phyloP scores from a whole-genome alignment of 768 basidiomycete genomes.

The Exidia glandulosa region DNA sequence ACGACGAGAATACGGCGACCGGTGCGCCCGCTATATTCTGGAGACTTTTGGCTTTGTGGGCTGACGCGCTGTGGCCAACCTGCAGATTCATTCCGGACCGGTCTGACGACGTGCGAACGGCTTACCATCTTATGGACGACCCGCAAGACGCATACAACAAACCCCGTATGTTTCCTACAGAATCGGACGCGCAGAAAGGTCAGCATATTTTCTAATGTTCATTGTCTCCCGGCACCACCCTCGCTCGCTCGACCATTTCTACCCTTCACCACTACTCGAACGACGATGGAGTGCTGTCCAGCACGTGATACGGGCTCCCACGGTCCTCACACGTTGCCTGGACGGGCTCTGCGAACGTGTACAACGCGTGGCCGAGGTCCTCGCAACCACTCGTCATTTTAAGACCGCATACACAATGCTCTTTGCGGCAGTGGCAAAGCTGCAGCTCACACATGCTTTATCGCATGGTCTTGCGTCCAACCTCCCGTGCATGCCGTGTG shows the following conservation, averaged over 20 bases:
- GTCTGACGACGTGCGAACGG: constrained; percentile 49
- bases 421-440: too few relatives aligned
- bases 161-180: constrained; percentile 50
- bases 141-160: constrained; percentile 49
- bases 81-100: constrained; percentile 55
- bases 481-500: too few relatives aligned
- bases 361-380: too few relatives aligned
- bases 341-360: neutral
- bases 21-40: neutral
- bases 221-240: constrained; percentile 3
- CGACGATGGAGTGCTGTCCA: neutral
- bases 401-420: too few relatives aligned
- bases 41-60: neutral
- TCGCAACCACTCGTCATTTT: too few relatives aligned
- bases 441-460: too few relatives aligned
- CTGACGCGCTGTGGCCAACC: neutral
- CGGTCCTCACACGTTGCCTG: neutral
- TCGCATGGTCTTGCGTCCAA: too few relatives aligned
- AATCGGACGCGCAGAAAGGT: constrained; percentile 70
- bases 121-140: constrained; percentile 49
- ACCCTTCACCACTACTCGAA: too few relatives aligned
- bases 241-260: neutral
- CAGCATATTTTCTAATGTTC: constrained; percentile 6
- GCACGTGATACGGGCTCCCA: neutral
- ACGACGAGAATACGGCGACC: neutral